phyloP scores from a whole-genome alignment of 345 rosid genomes.

The Theobroma cacao region DNA sequence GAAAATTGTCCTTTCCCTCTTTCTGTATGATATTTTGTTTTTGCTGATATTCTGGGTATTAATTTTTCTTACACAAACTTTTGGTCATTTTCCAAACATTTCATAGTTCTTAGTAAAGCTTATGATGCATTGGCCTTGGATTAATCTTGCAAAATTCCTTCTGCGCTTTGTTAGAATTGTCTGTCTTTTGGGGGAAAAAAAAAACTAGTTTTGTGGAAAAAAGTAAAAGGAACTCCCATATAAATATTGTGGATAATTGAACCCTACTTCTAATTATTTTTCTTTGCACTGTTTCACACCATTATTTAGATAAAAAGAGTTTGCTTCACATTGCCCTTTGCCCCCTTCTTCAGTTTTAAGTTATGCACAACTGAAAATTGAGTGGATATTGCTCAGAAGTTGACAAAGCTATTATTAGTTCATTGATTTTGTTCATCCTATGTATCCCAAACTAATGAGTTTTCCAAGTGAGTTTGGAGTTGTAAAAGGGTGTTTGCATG shows the following conservation, averaged over 20 bases:
- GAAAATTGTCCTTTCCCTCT: background rate
- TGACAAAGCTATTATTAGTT: no score
- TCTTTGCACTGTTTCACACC: background rate
- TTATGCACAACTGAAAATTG: background rate
- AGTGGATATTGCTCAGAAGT: no score
- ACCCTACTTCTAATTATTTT: background rate
- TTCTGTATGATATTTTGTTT: background rate
- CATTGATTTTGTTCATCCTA: no score
- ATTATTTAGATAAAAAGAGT: background rate
- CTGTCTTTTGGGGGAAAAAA: no score
- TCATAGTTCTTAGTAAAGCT: background rate
- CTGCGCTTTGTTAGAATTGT: background rate
- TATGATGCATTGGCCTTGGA: background rate
- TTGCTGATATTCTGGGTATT: background rate
- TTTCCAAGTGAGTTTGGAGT: no score
- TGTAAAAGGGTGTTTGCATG: no score
- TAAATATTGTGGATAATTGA: background rate
- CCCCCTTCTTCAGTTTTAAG: background rate
- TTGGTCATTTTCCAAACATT: background rate
- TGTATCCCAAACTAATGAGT: no score
- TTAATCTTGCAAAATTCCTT: background rate
- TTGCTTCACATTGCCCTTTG: background rate
- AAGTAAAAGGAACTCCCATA: background rate
- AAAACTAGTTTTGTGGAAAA: no score
- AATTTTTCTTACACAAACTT: background rate